Base-by-base conservation (phyloP, 805 yeast species). In the Saccharomycopsis capsularis region DNA sequence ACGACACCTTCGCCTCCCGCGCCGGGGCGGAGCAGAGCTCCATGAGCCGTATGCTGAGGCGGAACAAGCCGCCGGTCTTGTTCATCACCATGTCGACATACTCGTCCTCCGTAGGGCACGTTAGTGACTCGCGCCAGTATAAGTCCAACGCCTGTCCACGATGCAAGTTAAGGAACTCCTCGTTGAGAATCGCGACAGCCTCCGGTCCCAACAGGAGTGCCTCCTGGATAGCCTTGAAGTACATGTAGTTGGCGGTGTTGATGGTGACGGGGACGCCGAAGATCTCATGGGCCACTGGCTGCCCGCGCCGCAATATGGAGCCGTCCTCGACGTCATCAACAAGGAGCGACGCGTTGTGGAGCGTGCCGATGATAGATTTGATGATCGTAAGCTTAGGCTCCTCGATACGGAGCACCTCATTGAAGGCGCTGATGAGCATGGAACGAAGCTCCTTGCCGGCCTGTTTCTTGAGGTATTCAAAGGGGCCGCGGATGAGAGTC, bases 321-420 rank as follows among this genome's bases (percentile, higher is more conserved):
- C 65, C 69, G 62, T 90, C 98, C 60, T 90, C 98, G 24, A 90
- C 84, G 59, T 90, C 98, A 63, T 90, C 98, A 36, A 90, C 78
- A 46, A 84, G 64, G 50, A 84, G 62, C 9, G 88, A 80, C 0
- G 89, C 77, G 3, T 77, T 72, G 61, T 85, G 93, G 25, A 85
- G 63, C 39, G 74, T 72, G 52, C 76, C 79, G n/a, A 83, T 71
- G 24, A 80, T 66, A 9, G 64, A 59, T 29, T 73, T 68, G 9
- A 85, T 68, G 34, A 61, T 60, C 0, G 48, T 56, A 7, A 82
- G 57, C 23, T 65, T 60, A 1, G 55, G 60, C 2, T 53, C 56
- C 0, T 77, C 73, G 1, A 81, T 69, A 15, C 67, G 46, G 37
- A 79, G 68, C 30, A 79, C 65, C n/a, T 63, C 47, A 54, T 81